Percentiles rank a stretch among this genome's conserved stretches.
These are phyloP conservation scores for Antrodiella citrinella DNA, from an alignment of 768 basidiomycete genomes.

Conservation along the genomic window DNA sequence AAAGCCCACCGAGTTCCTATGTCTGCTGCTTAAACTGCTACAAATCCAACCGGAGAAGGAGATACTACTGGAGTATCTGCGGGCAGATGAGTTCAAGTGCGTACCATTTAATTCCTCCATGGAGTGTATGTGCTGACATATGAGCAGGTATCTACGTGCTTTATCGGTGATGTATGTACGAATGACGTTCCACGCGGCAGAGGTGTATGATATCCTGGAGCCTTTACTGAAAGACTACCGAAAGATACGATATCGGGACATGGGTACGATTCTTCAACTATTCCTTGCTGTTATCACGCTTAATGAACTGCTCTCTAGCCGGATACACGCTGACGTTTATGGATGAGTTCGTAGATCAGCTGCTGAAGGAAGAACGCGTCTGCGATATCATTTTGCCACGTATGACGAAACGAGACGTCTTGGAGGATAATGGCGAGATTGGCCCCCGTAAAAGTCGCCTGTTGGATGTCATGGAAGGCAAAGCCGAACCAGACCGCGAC, in stretches of 20 bases:
- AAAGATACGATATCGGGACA: constrained; percentile 75
- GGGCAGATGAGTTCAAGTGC: constrained; percentile 97
- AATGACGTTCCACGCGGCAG: constrained; percentile 85
- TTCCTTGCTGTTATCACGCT: not conserved
- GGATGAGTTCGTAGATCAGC: constrained; percentile 83
- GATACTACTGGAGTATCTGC: constrained; percentile 89
- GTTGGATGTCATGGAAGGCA: constrained; percentile 82
- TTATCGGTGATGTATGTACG: constrained; percentile 91
- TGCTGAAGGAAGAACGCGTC: constrained; percentile 84
- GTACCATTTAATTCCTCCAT: constrained; percentile 20
- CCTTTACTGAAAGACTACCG: constrained; percentile 91
- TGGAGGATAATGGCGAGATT: constrained; percentile 91
- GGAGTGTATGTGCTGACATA: not conserved
- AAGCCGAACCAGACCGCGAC: constrained; percentile 37
- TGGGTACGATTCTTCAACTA: constrained; percentile 44
- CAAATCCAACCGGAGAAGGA: constrained; percentile 98
- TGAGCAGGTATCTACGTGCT: constrained; percentile 80
- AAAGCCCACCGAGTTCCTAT: constrained; percentile 89
- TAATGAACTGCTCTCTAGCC: constrained; percentile 35
- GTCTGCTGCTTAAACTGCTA: constrained; percentile 85
- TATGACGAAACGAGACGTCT: constrained; percentile 70
- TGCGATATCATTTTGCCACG: constrained; percentile 96
- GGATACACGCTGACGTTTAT: constrained; percentile 84
- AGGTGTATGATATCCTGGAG: constrained; percentile 90
- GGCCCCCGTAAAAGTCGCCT: constrained; percentile 79